phyloP scores from a whole-genome alignment of 129 eudicot species.

The Centella asiatica region DNA sequence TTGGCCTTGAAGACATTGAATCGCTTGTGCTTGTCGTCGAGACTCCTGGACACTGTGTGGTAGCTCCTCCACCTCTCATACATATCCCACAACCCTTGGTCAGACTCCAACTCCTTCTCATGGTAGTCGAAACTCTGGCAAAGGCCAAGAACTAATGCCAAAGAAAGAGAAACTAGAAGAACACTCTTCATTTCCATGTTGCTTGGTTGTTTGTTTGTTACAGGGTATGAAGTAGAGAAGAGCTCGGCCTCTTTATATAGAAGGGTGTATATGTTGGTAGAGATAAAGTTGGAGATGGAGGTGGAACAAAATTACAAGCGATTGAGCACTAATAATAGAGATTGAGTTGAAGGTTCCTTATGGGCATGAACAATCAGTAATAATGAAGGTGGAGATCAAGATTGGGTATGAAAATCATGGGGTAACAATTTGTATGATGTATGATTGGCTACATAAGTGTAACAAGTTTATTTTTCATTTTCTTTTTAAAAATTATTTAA shows the following conservation, averaged over 20 bases:
- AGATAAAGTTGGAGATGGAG: constrained; percentile 7
- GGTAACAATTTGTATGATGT: constrained; percentile 1
- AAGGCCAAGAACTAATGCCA: constrained; percentile 29
- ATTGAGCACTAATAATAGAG: constrained; percentile 11
- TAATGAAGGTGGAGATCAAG: constrained; percentile 6
- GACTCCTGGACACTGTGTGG: constrained; percentile 44
- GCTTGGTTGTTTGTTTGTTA: background rate
- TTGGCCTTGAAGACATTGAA: constrained; percentile 68
- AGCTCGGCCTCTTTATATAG: background rate
- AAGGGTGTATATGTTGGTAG: background rate
- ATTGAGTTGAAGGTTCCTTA: constrained; percentile 26
- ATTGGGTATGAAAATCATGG: constrained; percentile 13
- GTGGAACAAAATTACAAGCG: constrained; percentile 9
- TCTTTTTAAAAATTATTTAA: background rate
- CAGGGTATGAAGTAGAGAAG: constrained; percentile 1
- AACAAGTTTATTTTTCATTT: constrained; percentile 3
- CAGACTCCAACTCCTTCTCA: constrained; percentile 55
- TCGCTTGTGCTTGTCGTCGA: constrained; percentile 56
- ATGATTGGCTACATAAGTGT: background rate
- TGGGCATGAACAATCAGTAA: constrained; percentile 21
- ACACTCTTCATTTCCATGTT: constrained; percentile 23
- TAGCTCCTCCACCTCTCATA: constrained; percentile 79
- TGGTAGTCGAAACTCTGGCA: constrained; percentile 51
- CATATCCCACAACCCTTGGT: constrained; percentile 46
- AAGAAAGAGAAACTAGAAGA: constrained; percentile 27